These are phyloP conservation scores for Ceratocystis papillata DNA, from an alignment of 2,329 filamentous ascomycete species.

Conservation along the genomic window DNA sequence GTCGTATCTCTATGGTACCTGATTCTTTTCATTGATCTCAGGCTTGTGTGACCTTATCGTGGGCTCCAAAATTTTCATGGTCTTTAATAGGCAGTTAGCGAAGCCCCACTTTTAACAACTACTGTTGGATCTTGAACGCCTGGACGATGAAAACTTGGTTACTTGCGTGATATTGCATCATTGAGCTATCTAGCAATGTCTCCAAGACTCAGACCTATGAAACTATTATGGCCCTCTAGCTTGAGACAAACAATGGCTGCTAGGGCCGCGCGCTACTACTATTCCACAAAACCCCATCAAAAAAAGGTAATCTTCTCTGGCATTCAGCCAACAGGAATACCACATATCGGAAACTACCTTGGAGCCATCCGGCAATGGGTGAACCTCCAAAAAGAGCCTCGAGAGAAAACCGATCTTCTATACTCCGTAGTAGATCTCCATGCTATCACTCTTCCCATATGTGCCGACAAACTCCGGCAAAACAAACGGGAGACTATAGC, in stretches of 20 bases:
- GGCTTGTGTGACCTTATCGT: neutral
- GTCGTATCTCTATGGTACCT: neutral
- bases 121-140: neutral
- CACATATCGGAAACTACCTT: slow-evolving; percentile 90
- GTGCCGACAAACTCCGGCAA: slow-evolving; percentile 48
- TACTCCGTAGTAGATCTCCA: slow-evolving; percentile 91
- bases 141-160: neutral
- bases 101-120: slow-evolving; percentile 16
- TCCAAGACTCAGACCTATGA: neutral
- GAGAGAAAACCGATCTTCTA: slow-evolving; percentile 50
- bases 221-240: neutral
- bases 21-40: neutral
- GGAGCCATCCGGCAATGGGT: slow-evolving; percentile 85
- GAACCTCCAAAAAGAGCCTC: slow-evolving; percentile 56
- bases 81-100: neutral
- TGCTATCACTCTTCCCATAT: slow-evolving; percentile 71
- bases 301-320: slow-evolving; percentile 68
- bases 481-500: slow-evolving; percentile 67
- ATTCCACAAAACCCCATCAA: slow-evolving; percentile 26
- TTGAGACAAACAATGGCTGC: neutral
- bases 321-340: slow-evolving; percentile 90
- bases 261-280: neutral
- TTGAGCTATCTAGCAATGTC: neutral
- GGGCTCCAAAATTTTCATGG: slow-evolving; percentile 3
- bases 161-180: neutral